Percentiles rank a stretch among this genome's conserved stretches.
phyloP scores from a whole-genome alignment of 106 monocot species.

The Apostasia shenzhenica region DNA sequence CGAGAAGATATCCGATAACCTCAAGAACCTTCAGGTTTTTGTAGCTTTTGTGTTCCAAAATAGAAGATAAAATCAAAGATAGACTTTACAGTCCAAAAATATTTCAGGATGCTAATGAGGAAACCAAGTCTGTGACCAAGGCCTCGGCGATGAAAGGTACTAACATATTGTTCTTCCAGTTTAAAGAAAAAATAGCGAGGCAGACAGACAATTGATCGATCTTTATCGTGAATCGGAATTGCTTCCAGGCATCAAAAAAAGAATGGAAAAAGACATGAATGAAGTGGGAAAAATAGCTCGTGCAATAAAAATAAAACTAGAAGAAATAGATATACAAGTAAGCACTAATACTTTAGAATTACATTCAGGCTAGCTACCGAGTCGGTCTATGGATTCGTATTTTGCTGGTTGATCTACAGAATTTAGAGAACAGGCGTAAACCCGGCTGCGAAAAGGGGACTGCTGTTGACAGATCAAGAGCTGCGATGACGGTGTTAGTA shows the following conservation, averaged over 20 bases:
- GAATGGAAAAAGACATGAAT: constrained; percentile 61
- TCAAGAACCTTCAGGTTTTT: constrained; percentile 40
- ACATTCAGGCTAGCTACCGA: too few relatives aligned
- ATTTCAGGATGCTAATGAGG: constrained; percentile 41
- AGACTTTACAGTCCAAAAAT: not conserved
- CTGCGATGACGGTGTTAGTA: constrained; percentile 45
- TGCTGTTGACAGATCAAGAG: constrained; percentile 55
- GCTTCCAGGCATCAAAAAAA: constrained; percentile 35
- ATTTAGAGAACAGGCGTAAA: constrained; percentile 38
- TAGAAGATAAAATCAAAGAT: not conserved
- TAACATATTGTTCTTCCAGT: not conserved
- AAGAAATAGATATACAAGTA: constrained; percentile 59
- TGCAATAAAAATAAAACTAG: constrained; percentile 36
- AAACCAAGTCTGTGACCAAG: constrained; percentile 37
- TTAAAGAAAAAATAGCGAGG: not conserved
- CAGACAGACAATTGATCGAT: not conserved
- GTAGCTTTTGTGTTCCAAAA: not conserved
- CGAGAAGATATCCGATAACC: constrained; percentile 28
- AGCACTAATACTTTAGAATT: not conserved
- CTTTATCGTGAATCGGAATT: not conserved
- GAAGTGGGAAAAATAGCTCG: constrained; percentile 35
- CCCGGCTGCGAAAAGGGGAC: constrained; percentile 61
- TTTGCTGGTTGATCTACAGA: constrained; percentile 17
- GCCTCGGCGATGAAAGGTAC: constrained; percentile 56
- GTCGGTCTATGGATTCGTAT: too few relatives aligned